Conservation (phyloP, 345 rosid genomes). For the Citropsis articulata region DNA sequence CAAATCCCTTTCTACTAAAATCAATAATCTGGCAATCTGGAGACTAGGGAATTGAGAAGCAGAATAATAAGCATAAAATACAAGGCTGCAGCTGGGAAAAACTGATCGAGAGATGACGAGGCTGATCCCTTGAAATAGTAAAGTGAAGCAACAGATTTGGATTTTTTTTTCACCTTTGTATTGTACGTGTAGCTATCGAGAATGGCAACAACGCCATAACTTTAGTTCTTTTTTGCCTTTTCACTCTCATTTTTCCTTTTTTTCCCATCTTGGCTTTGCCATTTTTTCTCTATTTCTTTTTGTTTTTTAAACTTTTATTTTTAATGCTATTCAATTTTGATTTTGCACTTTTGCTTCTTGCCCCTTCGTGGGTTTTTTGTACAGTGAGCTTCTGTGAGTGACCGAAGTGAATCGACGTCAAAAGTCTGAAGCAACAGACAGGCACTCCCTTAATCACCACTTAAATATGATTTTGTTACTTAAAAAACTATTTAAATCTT, state of each 20-base stretch:
- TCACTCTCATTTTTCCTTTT: not conserved
- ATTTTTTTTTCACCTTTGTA: not conserved
- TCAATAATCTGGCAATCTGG: not conserved
- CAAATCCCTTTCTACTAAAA: not conserved
- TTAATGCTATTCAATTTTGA: not conserved
- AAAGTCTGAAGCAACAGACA: conserved; percentile 3
- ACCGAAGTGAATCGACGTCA: not conserved
- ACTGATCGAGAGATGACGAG: not conserved
- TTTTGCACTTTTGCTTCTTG: not conserved
- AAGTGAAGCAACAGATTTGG: not conserved
- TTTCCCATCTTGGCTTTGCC: too few relatives aligned
- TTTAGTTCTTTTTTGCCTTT: not conserved
- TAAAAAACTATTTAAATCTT: not conserved
- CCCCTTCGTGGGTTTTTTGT: too few relatives aligned
- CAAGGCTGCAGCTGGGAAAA: not conserved
- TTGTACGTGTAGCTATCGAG: not conserved
- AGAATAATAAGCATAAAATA: not conserved
- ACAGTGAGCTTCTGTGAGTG: not conserved
- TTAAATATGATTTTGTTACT: not conserved
- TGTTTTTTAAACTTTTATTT: not conserved
- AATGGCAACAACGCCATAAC: not conserved
- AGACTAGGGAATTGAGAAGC: not conserved
- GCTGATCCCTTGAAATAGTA: conserved; percentile 4
- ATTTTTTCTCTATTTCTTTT: not conserved
- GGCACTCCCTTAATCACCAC: not conserved